Base-by-base conservation (phyloP, 177 flowering plant species). In the Telopea speciosissima region DNA sequence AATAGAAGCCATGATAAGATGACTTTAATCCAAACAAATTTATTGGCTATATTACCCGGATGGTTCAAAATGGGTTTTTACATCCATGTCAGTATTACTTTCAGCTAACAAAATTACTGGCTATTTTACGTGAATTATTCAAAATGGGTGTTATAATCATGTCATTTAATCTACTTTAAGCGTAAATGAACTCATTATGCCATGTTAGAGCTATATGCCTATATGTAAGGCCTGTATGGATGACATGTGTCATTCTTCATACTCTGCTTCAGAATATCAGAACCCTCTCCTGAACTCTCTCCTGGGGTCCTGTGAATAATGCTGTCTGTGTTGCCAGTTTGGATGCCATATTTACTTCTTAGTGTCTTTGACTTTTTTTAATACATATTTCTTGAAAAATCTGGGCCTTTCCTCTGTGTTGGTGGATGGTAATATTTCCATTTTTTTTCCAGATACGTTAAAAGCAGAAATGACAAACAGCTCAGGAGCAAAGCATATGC, bases 381-480 rank as follows among this genome's bases (percentile, higher is more conserved):
- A 7, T 36, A 36, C 40, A 2, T 23, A 31, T 67, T 28, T 8
- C 33, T 54, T 28, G 25, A 23, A 31, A 63, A 25, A 16, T 63
- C 42, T 31, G 44, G 5, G 31, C 22, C 13, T 24, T 3, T 36
- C 17, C 21, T 66, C 24, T n/a, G 7, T 24, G 24, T 5, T n/a
- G 4, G 61, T 58, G 23, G 26, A 69, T 58, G 23, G 33, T 68
- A 26, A 17, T 59, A 10, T 70, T 49, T 74, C 25, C 12, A 62
- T 72, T 21, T 74, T 21, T 74, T 69, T 73, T 70, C 33, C 83
- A 90, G 97, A 65, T 92, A 90, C 80, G 97, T 92, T 6, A 89
- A 92, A 79, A 90, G 92, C 78, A 82, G 97, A 83, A 87, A 82
- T 75, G 97, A 89, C 76, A 83, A 82, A 66, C 97, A 92, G 66